phyloP scores from a whole-genome alignment of 306 rosid genomes.

The Sechiopsis laciniata region DNA sequence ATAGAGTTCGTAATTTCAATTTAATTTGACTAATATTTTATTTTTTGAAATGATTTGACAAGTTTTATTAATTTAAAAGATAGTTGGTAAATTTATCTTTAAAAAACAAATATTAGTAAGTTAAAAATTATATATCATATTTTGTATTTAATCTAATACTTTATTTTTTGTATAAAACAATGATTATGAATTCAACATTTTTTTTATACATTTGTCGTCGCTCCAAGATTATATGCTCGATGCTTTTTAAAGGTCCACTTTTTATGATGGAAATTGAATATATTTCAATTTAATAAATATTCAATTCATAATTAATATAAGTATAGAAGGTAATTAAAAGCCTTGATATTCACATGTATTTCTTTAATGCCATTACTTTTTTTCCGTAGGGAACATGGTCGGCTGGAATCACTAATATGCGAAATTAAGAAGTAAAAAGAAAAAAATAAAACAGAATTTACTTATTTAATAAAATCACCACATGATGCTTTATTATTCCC shows the following conservation, averaged over 20 bases:
- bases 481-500: conserved; percentile 11
- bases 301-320: background rate
- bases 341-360: background rate
- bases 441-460: background rate
- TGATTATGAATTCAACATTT: background rate
- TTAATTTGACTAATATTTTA: too few species aligned
- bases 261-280: background rate
- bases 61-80: background rate
- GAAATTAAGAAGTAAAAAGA: background rate
- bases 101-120: background rate
- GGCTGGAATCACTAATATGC: background rate
- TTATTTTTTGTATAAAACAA: background rate
- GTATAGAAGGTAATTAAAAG: background rate
- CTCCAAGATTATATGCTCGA: background rate
- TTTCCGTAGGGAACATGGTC: background rate
- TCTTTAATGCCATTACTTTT: background rate
- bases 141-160: background rate
- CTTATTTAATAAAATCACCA: background rate
- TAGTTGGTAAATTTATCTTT: background rate
- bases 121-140: background rate
- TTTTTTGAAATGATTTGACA: too few species aligned
- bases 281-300: background rate
- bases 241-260: background rate
- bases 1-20: background rate
- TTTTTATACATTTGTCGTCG: background rate